Percentiles rank a stretch among this genome's conserved stretches.
Conservation (phyloP, 1,139 yeast genomes). For the Geotrichum cucujoidarum region DNA sequence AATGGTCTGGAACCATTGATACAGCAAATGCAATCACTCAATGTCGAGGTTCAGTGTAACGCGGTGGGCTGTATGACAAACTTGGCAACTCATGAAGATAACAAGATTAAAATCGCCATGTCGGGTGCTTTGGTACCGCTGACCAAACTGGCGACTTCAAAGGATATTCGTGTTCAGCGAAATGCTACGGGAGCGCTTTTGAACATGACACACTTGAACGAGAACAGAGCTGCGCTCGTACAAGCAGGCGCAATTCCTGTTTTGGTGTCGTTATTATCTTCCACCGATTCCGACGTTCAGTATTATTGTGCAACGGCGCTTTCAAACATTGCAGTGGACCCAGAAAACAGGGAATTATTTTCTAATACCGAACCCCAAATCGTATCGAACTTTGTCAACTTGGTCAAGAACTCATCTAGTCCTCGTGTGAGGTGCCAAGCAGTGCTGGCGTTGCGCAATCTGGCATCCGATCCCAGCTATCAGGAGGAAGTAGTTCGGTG, state of each 20-base stretch:
- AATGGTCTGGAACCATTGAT: slow-evolving; percentile 95
- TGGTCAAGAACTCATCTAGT: slow-evolving; percentile 82
- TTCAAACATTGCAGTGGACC: slow-evolving; percentile 96
- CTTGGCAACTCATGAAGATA: slow-evolving; percentile 97
- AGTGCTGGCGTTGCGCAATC: slow-evolving; percentile 87
- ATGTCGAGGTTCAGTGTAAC: slow-evolving; percentile 96
- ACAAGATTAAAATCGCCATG: slow-evolving; percentile 90
- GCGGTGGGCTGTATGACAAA: slow-evolving; percentile 99
- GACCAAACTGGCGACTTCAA: slow-evolving; percentile 88
- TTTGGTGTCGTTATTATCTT: slow-evolving; percentile 75
- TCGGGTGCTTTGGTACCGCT: slow-evolving; percentile 95
- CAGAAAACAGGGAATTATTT: slow-evolving; percentile 77
- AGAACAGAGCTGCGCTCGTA: slow-evolving; percentile 92
- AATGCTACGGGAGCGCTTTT: slow-evolving; percentile 97
- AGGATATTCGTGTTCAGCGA: slow-evolving; percentile 93
- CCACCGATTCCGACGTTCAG: slow-evolving; percentile 93
- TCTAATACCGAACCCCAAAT: slow-evolving; percentile 90
- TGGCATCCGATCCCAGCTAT: slow-evolving; percentile 87
- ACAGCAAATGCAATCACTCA: slow-evolving; percentile 94
- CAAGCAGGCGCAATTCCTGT: slow-evolving; percentile 99
- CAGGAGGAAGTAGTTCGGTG: slow-evolving; percentile 94
- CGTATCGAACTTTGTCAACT: slow-evolving; percentile 76
- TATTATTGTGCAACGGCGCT: slow-evolving; percentile 97
- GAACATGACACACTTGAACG: slow-evolving; percentile 97
- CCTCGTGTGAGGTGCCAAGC: slow-evolving; percentile 98